phyloP scores from a whole-genome alignment of 768 basidiomycete genomes.

The Suillus plorans region DNA sequence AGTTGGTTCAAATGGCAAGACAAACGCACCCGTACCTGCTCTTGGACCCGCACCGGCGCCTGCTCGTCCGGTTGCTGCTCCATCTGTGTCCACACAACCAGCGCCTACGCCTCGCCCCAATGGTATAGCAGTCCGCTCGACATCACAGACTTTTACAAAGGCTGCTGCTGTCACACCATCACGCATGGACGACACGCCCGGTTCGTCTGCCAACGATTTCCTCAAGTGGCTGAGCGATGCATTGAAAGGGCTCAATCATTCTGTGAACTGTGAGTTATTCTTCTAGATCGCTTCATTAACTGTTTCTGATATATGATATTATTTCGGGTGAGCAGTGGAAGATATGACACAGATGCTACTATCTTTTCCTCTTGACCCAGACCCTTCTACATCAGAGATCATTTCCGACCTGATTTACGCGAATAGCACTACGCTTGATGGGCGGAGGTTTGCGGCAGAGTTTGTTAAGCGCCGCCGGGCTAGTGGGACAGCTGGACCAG shows the following conservation, averaged over 20 bases:
- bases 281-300: not conserved
- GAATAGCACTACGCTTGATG: slow-evolving; percentile 93
- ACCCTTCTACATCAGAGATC: slow-evolving; percentile 79
- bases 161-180: slow-evolving; percentile 25
- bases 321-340: slow-evolving; percentile 61
- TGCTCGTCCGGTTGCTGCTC: slow-evolving; percentile 35
- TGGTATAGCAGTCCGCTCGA: slow-evolving; percentile 37
- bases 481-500: slow-evolving; percentile 55
- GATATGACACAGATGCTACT: slow-evolving; percentile 96
- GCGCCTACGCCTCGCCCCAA: slow-evolving; percentile 37
- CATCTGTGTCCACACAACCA: slow-evolving; percentile 28
- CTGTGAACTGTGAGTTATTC: slow-evolving; percentile 50
- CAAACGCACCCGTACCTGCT: slow-evolving; percentile 25
- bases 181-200: slow-evolving; percentile 61
- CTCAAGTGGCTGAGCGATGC: slow-evolving; percentile 88
- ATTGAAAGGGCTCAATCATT: slow-evolving; percentile 66
- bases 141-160: slow-evolving; percentile 34
- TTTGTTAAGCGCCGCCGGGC: slow-evolving; percentile 85
- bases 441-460: slow-evolving; percentile 91
- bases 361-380: slow-evolving; percentile 90
- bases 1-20: slow-evolving; percentile 78
- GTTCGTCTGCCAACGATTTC: slow-evolving; percentile 84
- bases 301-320: not conserved
- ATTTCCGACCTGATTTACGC: slow-evolving; percentile 95
- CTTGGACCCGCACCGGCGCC: slow-evolving; percentile 19